Evolutionary conservation across 495 filamentous ascomycete species (phyloP), one percentile per base, ranked within the genome.

Genomic region (Chaetomidium leptoderma): DNA sequence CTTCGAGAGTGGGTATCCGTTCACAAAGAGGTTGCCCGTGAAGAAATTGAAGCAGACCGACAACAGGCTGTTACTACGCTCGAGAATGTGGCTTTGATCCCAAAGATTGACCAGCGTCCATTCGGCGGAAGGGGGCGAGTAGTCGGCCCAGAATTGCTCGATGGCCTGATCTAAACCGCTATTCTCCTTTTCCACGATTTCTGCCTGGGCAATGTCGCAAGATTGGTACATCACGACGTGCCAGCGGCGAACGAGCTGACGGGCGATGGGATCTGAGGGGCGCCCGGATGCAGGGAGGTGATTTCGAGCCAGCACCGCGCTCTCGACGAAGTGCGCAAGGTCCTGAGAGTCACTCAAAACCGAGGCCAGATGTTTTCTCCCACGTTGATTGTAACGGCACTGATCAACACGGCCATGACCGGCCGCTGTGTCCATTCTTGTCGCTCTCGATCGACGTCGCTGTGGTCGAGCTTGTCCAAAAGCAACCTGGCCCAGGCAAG

Each of bases 11-110:
- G 82, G 83, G 2, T 63, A 58, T 2, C 81, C 81, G 57, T 86
- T 73, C 11, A 86, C 72, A 23, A 86, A 75, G 6, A 87, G 71
- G 36, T 76, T 69, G 0, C 81, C 81, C 4, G 72, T 80, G n/a
- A 86, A 63, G 6, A 85, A 44, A 62, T 86, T 83, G 60, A 73
- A 82, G 33, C 78, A 72, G 4, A 85, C 71, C 2, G 24, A n/a
- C n/a, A n/a, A n/a, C n/a, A n/a, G n/a, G n/a, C n/a, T n/a, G n/a
- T n/a, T n/a, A 6, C 70, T 42, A 2, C 36, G 11, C 33, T 55
- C 27, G 8, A 53, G 19, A 46, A 57, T 40, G 59, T 64, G 26
- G n/a, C 23, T 2, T n/a, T 53, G 51, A 17, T 6, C n/a, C 13
- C 19, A 33, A 17, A 11, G 16, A 23, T 29, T 24, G n/a, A 6